Evolutionary conservation across 768 basidiomycete species (phyloP), one percentile per base, ranked within the genome.

Genomic region (Collybia mongolica): DNA sequence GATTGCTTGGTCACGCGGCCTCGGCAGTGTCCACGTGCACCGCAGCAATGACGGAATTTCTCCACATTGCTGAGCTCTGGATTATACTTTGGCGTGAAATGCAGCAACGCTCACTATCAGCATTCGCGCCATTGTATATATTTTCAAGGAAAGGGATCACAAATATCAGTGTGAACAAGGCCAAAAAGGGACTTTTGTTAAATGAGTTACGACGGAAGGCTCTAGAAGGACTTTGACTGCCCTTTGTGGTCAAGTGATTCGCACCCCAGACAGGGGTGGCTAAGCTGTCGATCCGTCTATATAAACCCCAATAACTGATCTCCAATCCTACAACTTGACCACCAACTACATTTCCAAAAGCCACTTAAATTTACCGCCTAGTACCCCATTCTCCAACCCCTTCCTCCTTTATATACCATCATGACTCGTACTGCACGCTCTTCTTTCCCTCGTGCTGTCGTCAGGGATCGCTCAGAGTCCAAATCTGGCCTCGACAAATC

Each of bases 381-480:
- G 15, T n/a, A 3, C 36, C 23, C 43, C 47, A 37, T n/a, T 54
- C 32, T 14, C 44, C n/a, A n/a, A n/a, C n/a, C n/a, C n/a, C n/a
- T n/a, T n/a, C 22, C 47, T 12, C 45, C 24, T 22, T 48, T 19
- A 23, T 46, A 14, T 37, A 18, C 40, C 59, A 73, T 37, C 64
- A 92, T 92, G 89, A 91, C 89, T 52, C 88, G 90, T 61, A 92
- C 90, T 46, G 83, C 77, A 56, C 88, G 90, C 59, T 75, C 89
- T 49, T 62, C 79, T 39, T 85, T 78, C 64, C 88, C 86, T 44
- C 81, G 83, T 52, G 90, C 90, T 40, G 69, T 90, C 60, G 54
- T 78, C 54, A 85, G 81, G 72, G 90, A 93, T 71, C 86, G 89
- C 61, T 88, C 88, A 14, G 81, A 85, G 72, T 82, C 84, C 62